Conservation (phyloP, 176 grass and related monocot genomes). For the Chrysopogon serrulatus region DNA sequence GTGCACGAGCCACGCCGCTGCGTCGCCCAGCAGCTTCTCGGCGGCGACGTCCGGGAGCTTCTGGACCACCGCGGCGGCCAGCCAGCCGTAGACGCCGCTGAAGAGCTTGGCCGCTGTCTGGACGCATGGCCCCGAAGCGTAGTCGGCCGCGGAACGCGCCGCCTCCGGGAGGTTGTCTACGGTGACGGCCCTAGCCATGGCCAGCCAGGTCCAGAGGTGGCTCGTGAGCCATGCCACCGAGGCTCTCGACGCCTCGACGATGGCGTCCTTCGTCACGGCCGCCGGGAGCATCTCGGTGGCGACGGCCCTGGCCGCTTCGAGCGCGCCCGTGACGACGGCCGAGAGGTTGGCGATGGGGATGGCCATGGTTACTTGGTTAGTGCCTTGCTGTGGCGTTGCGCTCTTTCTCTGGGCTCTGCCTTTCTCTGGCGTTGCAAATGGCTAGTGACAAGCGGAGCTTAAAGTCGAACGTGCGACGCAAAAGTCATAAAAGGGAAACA, state of each 20-base stretch:
- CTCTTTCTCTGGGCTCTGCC: background rate
- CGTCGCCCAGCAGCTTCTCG: background rate
- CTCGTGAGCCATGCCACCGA: background rate
- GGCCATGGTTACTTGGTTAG: background rate
- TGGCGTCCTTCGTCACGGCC: background rate
- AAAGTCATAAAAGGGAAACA: background rate
- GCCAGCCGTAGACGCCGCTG: background rate
- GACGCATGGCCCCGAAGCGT: background rate
- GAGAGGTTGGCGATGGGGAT: slow-evolving; percentile 14
- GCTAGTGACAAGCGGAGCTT: background rate
- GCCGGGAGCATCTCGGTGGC: slow-evolving; percentile 14
- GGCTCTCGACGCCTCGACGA: background rate
- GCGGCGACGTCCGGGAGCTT: slow-evolving; percentile 14
- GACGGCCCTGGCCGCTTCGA: background rate
- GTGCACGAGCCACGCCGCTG: background rate
- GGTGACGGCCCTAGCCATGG: background rate
- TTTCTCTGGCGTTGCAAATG: no score
- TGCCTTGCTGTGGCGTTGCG: background rate
- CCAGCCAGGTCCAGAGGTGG: slow-evolving; percentile 18
- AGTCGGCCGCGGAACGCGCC: background rate
- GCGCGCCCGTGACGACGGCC: background rate
- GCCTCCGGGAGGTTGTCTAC: background rate
- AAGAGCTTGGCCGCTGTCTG: background rate
- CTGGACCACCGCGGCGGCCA: slow-evolving; percentile 1
- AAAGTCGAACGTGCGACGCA: background rate